These are phyloP conservation scores for Bimuria novae-zelandiae DNA, from an alignment of 2,329 filamentous ascomycete genomes.

Conservation along the genomic window DNA sequence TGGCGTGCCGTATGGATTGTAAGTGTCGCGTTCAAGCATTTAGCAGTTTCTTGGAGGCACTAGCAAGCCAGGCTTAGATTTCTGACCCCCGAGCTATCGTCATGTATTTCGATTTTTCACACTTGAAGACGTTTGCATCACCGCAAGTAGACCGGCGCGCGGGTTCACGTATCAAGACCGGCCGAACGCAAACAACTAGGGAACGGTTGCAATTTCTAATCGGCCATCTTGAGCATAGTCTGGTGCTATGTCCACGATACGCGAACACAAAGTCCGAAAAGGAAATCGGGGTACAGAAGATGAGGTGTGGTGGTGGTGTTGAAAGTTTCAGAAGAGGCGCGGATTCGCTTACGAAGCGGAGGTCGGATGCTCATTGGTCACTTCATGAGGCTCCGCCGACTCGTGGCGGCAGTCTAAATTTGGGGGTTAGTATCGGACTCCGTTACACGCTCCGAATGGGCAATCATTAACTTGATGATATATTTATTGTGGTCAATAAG, in stretches of 20 bases:
- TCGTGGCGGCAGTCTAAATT: constrained; percentile 5
- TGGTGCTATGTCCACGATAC: neutral
- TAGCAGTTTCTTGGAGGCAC: no score
- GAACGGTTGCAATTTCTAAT: neutral
- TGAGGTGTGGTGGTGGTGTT: neutral
- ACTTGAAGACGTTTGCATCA: no score
- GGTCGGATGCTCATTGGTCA: neutral
- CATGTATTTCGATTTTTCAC: no score
- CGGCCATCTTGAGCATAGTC: neutral
- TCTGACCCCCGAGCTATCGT: neutral
- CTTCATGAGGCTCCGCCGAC: neutral
- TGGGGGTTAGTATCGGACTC: constrained; percentile 4
- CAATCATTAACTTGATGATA: neutral
- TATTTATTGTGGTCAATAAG: neutral
- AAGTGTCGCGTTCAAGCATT: no score
- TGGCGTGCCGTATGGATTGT: no score
- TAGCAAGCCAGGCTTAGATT: no score
- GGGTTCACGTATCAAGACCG: no score
- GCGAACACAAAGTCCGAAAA: neutral
- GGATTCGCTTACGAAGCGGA: constrained; percentile 3
- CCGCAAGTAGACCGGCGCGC: no score
- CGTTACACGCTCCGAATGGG: neutral
- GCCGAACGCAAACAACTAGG: no score
- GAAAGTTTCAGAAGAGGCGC: neutral
- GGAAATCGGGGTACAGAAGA: neutral